Base-by-base conservation (phyloP, 768 basidiomycete species). In the Mycena rebaudengoi region DNA sequence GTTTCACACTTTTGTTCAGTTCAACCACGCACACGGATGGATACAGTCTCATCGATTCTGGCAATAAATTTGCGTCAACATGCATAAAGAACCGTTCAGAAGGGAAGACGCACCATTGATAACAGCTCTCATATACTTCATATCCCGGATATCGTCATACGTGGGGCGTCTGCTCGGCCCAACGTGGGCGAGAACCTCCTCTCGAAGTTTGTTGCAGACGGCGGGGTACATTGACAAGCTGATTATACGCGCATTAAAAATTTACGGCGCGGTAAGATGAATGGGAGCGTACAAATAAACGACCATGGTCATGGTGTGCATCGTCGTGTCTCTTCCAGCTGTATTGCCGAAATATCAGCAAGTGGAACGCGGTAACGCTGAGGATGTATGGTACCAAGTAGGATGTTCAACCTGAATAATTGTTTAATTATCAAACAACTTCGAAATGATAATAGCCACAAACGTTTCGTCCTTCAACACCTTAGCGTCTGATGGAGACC, bases 91-190 rank as follows among this genome's bases (percentile, higher is more conserved):
- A 16, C 32, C 10, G 16, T 5, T 30, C 16, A 5, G 30, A n/a
- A 21, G 3, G n/a, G 55, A 40, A 32, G 39, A 23, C 79, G 14
- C 21, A 85, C 84, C 86, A 68, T 89, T 88, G 44, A 88, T 81
- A 43, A 88, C 83, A 11, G 87, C 87, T 18, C 86, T 73, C 60
- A 88, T 73, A 65, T 84, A 90, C 64, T 86, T 87, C 86, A 88
- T 85, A 18, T 82, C 80, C 35, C 83, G 78, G 65, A 89, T 79
- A 44, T 86, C 83, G 32, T 88, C 86, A 65, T 84, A 85, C 0
- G 85, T 84, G 2, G 88, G 88, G 8, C 80, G 66, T 13, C 78
- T 70, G 1, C 70, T 74, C 8, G 76, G 71, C 1, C 87, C 87
- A 21, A 88, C 79, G 14, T 77, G 76, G 8, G 73, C 71, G 5